Conservation (phyloP, 73 alveolate genomes). For the Loxodes magnus region DNA sequence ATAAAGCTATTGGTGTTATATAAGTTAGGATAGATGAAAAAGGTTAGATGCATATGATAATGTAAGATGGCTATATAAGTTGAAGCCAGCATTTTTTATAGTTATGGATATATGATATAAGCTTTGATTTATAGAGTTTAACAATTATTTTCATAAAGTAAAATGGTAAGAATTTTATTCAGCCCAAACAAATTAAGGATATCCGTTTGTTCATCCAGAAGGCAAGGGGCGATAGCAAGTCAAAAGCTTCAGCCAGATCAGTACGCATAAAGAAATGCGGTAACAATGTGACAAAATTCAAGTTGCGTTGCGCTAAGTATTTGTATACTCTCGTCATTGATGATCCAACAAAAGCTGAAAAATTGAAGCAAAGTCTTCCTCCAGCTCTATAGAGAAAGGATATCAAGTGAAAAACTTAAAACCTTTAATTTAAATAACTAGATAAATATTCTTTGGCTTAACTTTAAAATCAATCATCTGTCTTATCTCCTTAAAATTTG, state of each 20-base stretch:
- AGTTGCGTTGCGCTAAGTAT: conserved; percentile 30
- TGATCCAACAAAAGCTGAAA: conserved; percentile 39
- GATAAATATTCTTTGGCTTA: too few species aligned
- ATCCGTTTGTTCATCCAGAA: conserved; percentile 9
- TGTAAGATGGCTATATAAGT: too few species aligned
- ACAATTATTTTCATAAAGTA: too few species aligned
- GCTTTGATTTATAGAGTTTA: too few species aligned
- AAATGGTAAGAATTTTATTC: conserved; percentile 6
- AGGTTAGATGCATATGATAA: too few species aligned
- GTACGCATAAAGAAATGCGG: conserved; percentile 17
- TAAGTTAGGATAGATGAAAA: too few species aligned
- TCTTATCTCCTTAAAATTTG: too few species aligned
- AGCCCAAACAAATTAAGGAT: conserved; percentile 7
- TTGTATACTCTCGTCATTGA: conserved; percentile 45
- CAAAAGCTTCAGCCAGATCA: neutral
- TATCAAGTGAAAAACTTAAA: neutral
- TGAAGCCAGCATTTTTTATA: too few species aligned
- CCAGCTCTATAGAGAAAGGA: conserved; percentile 19
- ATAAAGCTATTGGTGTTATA: too few species aligned
- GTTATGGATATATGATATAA: too few species aligned
- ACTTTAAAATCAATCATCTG: too few species aligned
- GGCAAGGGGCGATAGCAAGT: conserved; percentile 13
- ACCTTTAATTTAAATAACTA: too few species aligned
- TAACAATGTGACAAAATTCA: conserved; percentile 35
- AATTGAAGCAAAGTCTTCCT: conserved; percentile 36